Percentiles rank a stretch among this genome's conserved stretches.
Conservation (phyloP, 2,329 filamentous ascomycete genomes). For the Cryphonectria naterciae region DNA sequence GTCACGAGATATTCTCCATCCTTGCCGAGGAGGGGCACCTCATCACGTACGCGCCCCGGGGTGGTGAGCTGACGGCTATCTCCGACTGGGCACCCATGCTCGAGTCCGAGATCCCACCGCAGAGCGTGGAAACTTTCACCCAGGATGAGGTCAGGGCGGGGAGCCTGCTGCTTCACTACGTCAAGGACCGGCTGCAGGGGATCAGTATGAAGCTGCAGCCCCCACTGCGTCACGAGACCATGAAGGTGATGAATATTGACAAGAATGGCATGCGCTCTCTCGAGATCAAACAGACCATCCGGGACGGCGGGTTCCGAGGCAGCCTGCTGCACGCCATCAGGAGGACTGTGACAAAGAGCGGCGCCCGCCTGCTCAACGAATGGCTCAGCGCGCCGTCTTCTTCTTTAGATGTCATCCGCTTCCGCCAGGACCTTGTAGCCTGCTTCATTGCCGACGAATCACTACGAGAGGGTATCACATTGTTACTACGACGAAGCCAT, state of each 20-base stretch:
- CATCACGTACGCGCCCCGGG: constrained; percentile 69
- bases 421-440: constrained; percentile 80
- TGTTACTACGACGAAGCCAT: constrained; percentile 73
- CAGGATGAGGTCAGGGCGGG: constrained; percentile 74
- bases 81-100: constrained; percentile 76
- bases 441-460: constrained; percentile 69
- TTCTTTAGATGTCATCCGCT: constrained; percentile 77
- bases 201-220: constrained; percentile 81
- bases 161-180: constrained; percentile 81
- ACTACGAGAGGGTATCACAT: constrained; percentile 70
- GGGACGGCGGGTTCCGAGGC: constrained; percentile 77
- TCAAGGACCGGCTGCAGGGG: constrained; percentile 77
- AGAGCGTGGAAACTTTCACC: constrained; percentile 62
- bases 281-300: constrained; percentile 85
- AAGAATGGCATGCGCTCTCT: constrained; percentile 87
- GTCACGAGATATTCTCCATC: constrained; percentile 67
- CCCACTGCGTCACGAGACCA: constrained; percentile 72
- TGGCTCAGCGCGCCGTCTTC: constrained; percentile 91
- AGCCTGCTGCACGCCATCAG: constrained; percentile 90
- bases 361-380: constrained; percentile 79
- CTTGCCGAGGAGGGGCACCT: constrained; percentile 76
- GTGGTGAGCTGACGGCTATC: constrained; percentile 51
- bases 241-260: constrained; percentile 88
- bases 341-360: constrained; percentile 88
- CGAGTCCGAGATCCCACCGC: constrained; percentile 68